Conservation (phyloP, 2,329 filamentous ascomycete species). For the Microdochium paspali region DNA sequence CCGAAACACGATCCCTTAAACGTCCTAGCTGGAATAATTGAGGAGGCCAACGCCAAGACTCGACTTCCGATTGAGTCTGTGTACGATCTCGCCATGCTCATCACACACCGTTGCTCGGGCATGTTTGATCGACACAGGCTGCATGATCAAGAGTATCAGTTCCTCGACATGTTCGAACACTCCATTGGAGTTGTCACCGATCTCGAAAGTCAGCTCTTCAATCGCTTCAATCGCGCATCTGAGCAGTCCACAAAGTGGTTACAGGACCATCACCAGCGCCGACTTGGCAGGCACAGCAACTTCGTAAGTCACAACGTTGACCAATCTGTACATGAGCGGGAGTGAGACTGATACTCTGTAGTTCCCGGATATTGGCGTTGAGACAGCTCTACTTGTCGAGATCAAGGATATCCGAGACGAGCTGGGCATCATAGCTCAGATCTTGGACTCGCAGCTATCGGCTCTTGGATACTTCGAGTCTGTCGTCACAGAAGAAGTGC, state of each 20-base stretch:
- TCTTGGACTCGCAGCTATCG: slow-evolving; percentile 37
- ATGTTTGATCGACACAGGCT: slow-evolving; percentile 50
- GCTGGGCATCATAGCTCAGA: slow-evolving; percentile 49
- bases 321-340: not conserved
- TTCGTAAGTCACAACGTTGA: slow-evolving; percentile 6
- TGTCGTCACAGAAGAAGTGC: slow-evolving; percentile 26
- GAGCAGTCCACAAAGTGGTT: slow-evolving; percentile 43
- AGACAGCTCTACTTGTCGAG: slow-evolving; percentile 52
- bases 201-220: slow-evolving; percentile 48
- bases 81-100: slow-evolving; percentile 53
- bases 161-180: slow-evolving; percentile 58
- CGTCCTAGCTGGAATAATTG: slow-evolving; percentile 52
- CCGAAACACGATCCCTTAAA: slow-evolving; percentile 54
- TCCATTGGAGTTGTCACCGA: slow-evolving; percentile 47
- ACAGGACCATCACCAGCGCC: slow-evolving; percentile 22
- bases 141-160: slow-evolving; percentile 51
- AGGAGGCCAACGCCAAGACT: slow-evolving; percentile 57
- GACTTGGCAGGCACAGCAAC: slow-evolving; percentile 8
- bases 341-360: slow-evolving; percentile 15
- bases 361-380: slow-evolving; percentile 49
- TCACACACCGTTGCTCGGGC: slow-evolving; percentile 49
- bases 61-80: slow-evolving; percentile 48
- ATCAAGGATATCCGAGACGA: slow-evolving; percentile 61
- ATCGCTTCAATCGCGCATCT: slow-evolving; percentile 48
- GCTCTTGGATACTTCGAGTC: slow-evolving; percentile 36